Conservation (phyloP, 208 protist genomes). For the Naegleria fowleri region DNA sequence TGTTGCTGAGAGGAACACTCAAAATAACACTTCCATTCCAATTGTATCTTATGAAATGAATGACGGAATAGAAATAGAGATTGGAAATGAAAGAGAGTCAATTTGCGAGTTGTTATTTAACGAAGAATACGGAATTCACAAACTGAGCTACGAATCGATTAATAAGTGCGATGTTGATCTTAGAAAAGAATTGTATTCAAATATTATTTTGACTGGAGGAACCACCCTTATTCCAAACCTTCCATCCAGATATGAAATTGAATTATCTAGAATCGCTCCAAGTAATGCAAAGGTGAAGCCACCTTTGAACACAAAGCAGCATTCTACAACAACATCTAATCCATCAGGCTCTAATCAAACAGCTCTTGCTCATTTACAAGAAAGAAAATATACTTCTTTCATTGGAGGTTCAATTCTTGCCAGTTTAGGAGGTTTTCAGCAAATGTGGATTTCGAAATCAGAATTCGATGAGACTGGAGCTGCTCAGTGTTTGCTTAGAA, state of each 20-base stretch:
- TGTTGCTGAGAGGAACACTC: neutral
- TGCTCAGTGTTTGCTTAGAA: constrained; percentile 64
- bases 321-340: neutral
- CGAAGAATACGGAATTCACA: neutral
- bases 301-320: neutral
- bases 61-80: neutral
- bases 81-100: neutral
- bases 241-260: constrained; percentile 66
- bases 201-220: constrained; percentile 85
- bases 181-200: constrained; percentile 73
- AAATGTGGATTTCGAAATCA: constrained; percentile 58
- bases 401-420: constrained; percentile 70
- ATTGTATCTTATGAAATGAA: neutral
- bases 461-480: constrained; percentile 69
- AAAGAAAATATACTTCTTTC: constrained; percentile 62
- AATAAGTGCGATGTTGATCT: constrained; percentile 77
- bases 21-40: neutral
- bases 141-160: constrained; percentile 44
- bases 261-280: constrained; percentile 36
- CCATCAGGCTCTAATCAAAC: neutral
- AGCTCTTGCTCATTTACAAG: constrained; percentile 28
- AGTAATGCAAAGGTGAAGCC: constrained; percentile 34
- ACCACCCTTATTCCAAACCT: constrained; percentile 70
- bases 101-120: neutral
- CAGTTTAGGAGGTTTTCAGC: constrained; percentile 44